A percentile compares a stretch with the other conserved stretches of the same genome.
These are phyloP conservation scores for Solanum sparsipilum DNA, from an alignment of 257 asterid species.

Conservation along the genomic window DNA sequence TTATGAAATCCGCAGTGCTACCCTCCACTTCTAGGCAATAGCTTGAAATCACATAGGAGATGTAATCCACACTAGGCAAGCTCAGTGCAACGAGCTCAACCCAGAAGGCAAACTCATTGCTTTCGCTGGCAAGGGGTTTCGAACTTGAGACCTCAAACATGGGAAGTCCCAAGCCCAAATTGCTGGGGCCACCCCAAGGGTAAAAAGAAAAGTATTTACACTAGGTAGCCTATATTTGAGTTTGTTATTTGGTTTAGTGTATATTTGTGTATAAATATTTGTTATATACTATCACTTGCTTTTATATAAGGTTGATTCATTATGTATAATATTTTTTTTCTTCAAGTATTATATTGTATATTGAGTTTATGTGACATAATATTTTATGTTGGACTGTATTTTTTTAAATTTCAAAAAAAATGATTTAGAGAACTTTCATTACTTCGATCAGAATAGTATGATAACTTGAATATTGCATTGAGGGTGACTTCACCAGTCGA, in stretches of 20 bases:
- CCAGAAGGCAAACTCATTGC: fast-evolving
- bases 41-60: too few species aligned
- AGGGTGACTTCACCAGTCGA: not conserved
- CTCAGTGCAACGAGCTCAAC: fast-evolving
- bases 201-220: not conserved
- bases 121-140: too few species aligned
- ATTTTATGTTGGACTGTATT: too few species aligned
- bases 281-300: not conserved
- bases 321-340: not conserved
- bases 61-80: too few species aligned
- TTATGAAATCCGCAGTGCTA: too few species aligned
- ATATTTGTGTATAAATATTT: not conserved
- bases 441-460: not conserved
- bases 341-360: too few species aligned
- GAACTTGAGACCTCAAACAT: too few species aligned
- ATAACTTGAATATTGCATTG: not conserved
- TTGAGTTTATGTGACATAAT: not conserved
- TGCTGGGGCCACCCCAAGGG: too few species aligned
- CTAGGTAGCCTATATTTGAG: not conserved
- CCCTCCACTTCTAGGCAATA: too few species aligned
- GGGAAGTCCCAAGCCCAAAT: fast-evolving
- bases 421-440: not conserved
- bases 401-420: too few species aligned
- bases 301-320: not conserved
- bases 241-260: not conserved